Evolutionary conservation across 139 green algal species (phyloP).

Genomic region (Tetraselmis striata): DNA sequence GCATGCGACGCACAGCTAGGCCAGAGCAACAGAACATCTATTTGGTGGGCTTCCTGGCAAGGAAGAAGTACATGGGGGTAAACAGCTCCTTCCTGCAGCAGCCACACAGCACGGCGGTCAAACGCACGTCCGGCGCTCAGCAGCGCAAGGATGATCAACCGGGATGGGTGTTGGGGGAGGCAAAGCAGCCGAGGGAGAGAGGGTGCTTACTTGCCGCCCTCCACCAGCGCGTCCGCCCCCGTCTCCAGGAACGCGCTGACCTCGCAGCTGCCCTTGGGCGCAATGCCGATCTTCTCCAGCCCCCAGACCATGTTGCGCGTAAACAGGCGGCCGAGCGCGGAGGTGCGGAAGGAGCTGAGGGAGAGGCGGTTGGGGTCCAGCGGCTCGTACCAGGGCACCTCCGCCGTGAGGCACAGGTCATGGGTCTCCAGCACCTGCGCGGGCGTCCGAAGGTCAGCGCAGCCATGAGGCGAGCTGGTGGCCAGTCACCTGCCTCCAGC

Average conservation of each 20-base stretch:
- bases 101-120: too few species aligned
- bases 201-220: conserved; percentile 35
- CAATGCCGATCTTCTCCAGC: conserved; percentile 47
- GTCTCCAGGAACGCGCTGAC: conserved; percentile 53
- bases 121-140: not conserved
- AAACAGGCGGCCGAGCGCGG: conserved; percentile 34
- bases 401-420: conserved; percentile 43
- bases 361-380: conserved; percentile 26
- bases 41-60: conserved; percentile 35
- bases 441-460: not conserved
- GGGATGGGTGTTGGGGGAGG: too few species aligned
- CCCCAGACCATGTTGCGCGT: conserved; percentile 42
- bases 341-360: conserved; percentile 47
- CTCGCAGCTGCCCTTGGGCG: conserved; percentile 46
- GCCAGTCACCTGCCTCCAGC: too few species aligned
- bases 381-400: conserved; percentile 54
- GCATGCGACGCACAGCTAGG: too few species aligned
- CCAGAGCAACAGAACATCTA: too few species aligned
- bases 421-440: conserved; percentile 28
- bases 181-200: too few species aligned
- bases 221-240: conserved; percentile 49
- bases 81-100: conserved; percentile 33
- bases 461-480: too few species aligned
- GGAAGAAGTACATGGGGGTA: conserved; percentile 50
- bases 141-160: conserved; percentile 7